Percentiles rank a stretch among this genome's conserved stretches.
These are phyloP conservation scores for Eucalyptus virginea DNA, from an alignment of 345 rosid genomes.

Conservation along the genomic window DNA sequence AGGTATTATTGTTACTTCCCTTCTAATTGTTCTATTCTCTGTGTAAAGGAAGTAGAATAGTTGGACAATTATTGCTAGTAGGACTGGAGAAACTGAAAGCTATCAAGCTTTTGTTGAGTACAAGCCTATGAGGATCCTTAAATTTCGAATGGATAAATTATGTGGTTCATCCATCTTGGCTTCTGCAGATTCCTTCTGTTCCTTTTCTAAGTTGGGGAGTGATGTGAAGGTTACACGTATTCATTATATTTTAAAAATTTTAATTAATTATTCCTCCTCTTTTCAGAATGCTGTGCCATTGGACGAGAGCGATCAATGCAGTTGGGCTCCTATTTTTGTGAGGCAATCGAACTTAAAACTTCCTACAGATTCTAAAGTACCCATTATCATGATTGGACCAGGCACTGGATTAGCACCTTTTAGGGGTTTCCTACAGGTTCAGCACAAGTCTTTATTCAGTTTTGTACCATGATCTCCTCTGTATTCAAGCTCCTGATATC, in stretches of 20 bases:
- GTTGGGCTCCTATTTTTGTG: slow-evolving; percentile 79
- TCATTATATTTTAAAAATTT: neutral
- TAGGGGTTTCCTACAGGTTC: slow-evolving; percentile 92
- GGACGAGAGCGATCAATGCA: slow-evolving; percentile 60
- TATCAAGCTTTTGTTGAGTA: neutral
- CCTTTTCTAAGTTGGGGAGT: neutral
- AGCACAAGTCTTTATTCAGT: neutral
- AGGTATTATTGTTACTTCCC: slow-evolving; percentile 20
- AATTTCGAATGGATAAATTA: neutral
- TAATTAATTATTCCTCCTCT: neutral
- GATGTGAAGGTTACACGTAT: neutral
- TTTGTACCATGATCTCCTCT: neutral
- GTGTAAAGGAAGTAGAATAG: neutral
- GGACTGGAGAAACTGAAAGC: neutral
- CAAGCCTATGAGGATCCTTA: neutral
- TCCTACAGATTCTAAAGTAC: slow-evolving; percentile 64
- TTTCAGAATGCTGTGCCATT: slow-evolving; percentile 51
- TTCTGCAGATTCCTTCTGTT: neutral
- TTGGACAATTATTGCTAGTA: neutral
- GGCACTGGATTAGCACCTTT: slow-evolving; percentile 99
- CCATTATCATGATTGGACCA: slow-evolving; percentile 93
- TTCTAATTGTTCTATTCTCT: neutral
- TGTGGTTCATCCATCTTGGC: neutral
- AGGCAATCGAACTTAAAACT: slow-evolving; percentile 93
- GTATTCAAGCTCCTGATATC: neutral